Evolutionary conservation across 352 stramenopile species (phyloP).

Genomic region (Phytopythium oedochilum): DNA sequence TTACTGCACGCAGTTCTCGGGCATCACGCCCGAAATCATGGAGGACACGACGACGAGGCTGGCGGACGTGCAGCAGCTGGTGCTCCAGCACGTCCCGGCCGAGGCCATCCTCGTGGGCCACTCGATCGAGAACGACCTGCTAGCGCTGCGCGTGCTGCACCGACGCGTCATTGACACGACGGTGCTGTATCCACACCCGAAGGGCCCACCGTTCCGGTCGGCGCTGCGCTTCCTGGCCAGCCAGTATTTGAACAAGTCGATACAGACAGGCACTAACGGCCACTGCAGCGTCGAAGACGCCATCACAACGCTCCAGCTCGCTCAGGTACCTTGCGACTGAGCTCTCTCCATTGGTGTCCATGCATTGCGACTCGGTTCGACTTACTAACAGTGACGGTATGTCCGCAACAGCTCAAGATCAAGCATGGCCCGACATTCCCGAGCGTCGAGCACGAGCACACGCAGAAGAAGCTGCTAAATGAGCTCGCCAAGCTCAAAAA

Average conservation of each 20-base stretch:
- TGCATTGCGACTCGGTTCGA: neutral
- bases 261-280: conserved; percentile 65
- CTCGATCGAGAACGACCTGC: conserved; percentile 85
- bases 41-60: conserved; percentile 55
- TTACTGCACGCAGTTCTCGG: conserved; percentile 86
- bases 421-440: conserved; percentile 73
- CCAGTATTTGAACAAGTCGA: conserved; percentile 63
- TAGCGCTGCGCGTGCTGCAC: conserved; percentile 65
- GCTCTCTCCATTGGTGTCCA: neutral
- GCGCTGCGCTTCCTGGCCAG: conserved; percentile 70
- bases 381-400: conserved; percentile 1
- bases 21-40: conserved; percentile 82
- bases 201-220: conserved; percentile 70
- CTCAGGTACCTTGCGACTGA: conserved; percentile 14
- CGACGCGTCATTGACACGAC: conserved; percentile 77
- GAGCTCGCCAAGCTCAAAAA: conserved; percentile 71
- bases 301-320: conserved; percentile 67
- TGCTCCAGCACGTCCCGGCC: conserved; percentile 51
- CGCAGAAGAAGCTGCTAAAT: conserved; percentile 74
- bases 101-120: conserved; percentile 85
- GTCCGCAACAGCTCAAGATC: conserved; percentile 51
- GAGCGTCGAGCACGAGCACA: conserved; percentile 62
- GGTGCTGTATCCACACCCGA: conserved; percentile 78
- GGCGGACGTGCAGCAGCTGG: conserved; percentile 55
- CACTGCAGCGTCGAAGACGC: conserved; percentile 85